Evolutionary conservation across 78 protist genomes (phyloP), one percentile per base, ranked within the genome.

Genomic region (Fonticula alba): DNA sequence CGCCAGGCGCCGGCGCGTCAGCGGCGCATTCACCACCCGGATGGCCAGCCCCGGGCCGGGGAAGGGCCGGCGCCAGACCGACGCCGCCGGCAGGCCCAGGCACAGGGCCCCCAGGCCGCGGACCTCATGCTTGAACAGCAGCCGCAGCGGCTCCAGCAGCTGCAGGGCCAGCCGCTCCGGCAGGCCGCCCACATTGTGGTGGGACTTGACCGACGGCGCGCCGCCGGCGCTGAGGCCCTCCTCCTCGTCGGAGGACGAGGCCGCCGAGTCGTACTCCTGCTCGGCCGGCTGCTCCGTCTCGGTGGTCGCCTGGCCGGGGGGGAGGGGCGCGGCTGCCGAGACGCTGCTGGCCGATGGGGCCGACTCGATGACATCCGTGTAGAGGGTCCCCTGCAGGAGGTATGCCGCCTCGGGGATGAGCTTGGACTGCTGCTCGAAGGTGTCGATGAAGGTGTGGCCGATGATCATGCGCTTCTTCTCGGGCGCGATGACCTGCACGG

Each of bases 11-110:
- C 17, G 17, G 7, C 43, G 43, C 43, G 17, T 3, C 43, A 38
- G 17, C 43, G 17, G 3, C 43, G 60, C 83, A n/a, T n/a, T 65
- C 20, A 78, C 64, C n/a, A 41, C 26, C 27, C 83, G 73, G 62
- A 78, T 78, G 27, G 82, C 85, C 7, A 81, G 70, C 15, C 83
- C 85, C 1, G 85, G 85, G 24, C 85, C 85, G 17, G 85, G 85
- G 67, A 75, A 81, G 11, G 85, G 85, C 51, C 78, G 85, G 2
- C 85, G 62, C 78, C 63, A 54, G 32, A 81, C 78, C 36, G 76
- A 65, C 4, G 52, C 43, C 29, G 66, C 19, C 9, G 78, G 76
- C 32, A 81, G 57, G 33, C 79, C 82, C 17, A 81, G 64, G n/a
- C n/a, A n/a, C 35, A 6, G 31, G 29, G 7, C 5, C 9, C 85